Conservation (phyloP, 1,284 basidiomycete genomes). For the Cryptococcus sp. region DNA sequence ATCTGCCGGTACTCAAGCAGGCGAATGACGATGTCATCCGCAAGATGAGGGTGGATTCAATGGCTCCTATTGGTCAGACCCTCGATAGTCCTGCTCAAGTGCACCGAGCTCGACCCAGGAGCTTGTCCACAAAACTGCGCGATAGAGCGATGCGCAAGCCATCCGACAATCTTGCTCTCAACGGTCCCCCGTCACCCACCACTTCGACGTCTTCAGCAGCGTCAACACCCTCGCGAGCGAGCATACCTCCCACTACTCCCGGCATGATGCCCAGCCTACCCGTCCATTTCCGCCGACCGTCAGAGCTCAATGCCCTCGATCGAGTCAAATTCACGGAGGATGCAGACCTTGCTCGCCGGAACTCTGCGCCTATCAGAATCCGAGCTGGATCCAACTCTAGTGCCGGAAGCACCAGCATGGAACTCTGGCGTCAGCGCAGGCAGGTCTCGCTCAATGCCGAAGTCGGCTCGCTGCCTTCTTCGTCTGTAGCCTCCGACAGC, state of each 20-base stretch:
- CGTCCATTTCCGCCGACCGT: conserved; percentile 73
- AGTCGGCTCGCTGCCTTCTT: neutral
- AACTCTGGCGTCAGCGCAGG: conserved; percentile 34
- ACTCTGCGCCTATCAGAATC: conserved; percentile 82
- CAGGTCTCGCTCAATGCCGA: conserved; percentile 29
- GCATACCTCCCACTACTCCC: conserved; percentile 68
- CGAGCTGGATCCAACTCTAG: conserved; percentile 75
- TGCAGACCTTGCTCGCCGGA: conserved; percentile 70
- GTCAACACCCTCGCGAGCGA: conserved; percentile 80
- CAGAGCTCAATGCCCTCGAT: conserved; percentile 79
- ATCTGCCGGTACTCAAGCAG: conserved; percentile 92
- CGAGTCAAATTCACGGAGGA: conserved; percentile 75
- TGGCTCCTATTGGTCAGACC: conserved; percentile 34
- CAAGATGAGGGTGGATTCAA: conserved; percentile 65
- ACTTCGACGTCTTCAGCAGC: conserved; percentile 91
- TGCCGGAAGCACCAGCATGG: conserved; percentile 56
- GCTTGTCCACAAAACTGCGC: conserved; percentile 29
- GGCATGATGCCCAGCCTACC: conserved; percentile 48
- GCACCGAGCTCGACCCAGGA: conserved; percentile 28
- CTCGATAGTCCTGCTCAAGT: conserved; percentile 25
- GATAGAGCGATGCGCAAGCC: conserved; percentile 19
- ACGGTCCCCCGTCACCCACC: conserved; percentile 67
- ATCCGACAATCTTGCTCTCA: conserved; percentile 21
- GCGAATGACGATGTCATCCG: conserved; percentile 98
- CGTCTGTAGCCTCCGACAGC: conserved; percentile 19